Percentiles rank a stretch among this genome's conserved stretches.
phyloP scores from a whole-genome alignment of 2,329 filamentous ascomycete genomes.

The Zarea fungicola region DNA sequence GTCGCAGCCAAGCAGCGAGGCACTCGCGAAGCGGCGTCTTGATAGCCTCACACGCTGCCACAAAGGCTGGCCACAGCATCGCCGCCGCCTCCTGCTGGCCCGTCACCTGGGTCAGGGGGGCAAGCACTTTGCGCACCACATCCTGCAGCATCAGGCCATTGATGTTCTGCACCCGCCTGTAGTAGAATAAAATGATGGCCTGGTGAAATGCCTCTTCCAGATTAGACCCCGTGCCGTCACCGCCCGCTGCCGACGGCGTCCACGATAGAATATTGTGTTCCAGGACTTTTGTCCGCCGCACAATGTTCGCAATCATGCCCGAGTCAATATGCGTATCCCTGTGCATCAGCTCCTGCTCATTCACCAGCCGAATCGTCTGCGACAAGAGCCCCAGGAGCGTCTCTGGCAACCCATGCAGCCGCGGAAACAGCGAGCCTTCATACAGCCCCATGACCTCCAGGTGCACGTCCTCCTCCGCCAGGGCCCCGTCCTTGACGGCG shows the following conservation, averaged over 20 bases:
- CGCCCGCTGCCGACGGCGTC: not conserved
- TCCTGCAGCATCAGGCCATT: constrained; percentile 9
- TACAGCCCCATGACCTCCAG: constrained; percentile 4
- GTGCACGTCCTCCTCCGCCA: not conserved
- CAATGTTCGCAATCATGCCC: not conserved
- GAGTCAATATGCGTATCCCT: not conserved
- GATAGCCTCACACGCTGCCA: not conserved
- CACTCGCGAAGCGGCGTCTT: not conserved
- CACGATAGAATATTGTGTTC: constrained; percentile 3
- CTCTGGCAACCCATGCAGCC: constrained; percentile 5
- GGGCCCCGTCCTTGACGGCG: not conserved
- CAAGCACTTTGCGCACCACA: not conserved
- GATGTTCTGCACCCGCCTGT: constrained; percentile 6
- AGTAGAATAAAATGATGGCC: constrained; percentile 6
- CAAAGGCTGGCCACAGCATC: not conserved
- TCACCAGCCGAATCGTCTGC: constrained; percentile 6
- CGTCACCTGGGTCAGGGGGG: not conserved
- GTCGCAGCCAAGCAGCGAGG: not conserved
- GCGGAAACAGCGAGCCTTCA: constrained; percentile 1
- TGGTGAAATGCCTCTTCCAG: not conserved
- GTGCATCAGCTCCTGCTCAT: constrained; percentile 8
- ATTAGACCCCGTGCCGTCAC: too few species aligned
- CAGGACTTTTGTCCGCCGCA: not conserved
- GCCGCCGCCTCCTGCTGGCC: not conserved
- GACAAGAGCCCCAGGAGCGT: constrained; percentile 4